Evolutionary conservation across 495 filamentous ascomycete genomes (phyloP).

Genomic region (Xanthoparmelia taractica): DNA sequence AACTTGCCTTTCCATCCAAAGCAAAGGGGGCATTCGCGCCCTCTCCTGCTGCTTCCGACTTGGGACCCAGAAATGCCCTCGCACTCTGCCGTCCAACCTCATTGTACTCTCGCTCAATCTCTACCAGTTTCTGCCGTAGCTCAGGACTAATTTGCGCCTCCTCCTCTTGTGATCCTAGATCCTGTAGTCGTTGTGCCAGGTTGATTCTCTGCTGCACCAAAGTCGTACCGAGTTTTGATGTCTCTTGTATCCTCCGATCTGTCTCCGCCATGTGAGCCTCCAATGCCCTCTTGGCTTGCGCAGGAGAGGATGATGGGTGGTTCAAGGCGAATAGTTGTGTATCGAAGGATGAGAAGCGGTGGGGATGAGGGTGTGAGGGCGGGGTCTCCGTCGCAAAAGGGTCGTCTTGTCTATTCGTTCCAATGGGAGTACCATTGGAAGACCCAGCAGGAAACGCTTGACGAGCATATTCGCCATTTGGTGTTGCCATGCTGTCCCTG

Average conservation of each 20-base stretch:
- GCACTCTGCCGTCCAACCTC: slow-evolving; percentile 87
- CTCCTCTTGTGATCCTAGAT: slow-evolving; percentile 71
- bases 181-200: slow-evolving; percentile 69
- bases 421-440: slow-evolving; percentile 18
- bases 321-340: slow-evolving; percentile 70
- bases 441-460: neutral
- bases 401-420: slow-evolving; percentile 30
- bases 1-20: slow-evolving; percentile 37
- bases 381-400: slow-evolving; percentile 43
- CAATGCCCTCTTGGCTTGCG: slow-evolving; percentile 78
- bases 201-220: slow-evolving; percentile 78
- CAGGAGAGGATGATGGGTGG: slow-evolving; percentile 63
- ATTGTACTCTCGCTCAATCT: slow-evolving; percentile 90
- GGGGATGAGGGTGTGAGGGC: slow-evolving; percentile 41
- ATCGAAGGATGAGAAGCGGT: slow-evolving; percentile 74
- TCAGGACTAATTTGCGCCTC: slow-evolving; percentile 80
- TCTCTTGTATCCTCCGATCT: slow-evolving; percentile 81
- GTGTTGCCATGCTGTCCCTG: slow-evolving; percentile 10
- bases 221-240: slow-evolving; percentile 76
- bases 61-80: slow-evolving; percentile 74
- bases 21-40: slow-evolving; percentile 56
- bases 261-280: slow-evolving; percentile 89
- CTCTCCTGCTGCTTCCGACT: slow-evolving; percentile 58
- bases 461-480: slow-evolving; percentile 10
- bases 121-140: slow-evolving; percentile 69